Conservation (phyloP, 305 asterid genomes). For the Coffea humblotiana region DNA sequence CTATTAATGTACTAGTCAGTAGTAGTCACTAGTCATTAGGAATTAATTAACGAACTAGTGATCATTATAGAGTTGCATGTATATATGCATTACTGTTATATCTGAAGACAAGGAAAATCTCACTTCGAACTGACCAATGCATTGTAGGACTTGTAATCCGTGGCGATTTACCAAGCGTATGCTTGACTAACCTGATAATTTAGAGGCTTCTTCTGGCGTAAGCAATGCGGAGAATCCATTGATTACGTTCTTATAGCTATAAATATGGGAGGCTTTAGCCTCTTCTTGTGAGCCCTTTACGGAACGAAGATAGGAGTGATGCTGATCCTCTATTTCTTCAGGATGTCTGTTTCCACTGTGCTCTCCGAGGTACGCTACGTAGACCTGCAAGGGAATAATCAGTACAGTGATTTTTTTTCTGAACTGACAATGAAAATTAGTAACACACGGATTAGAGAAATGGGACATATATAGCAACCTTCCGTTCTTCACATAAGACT, state of each 20-base stretch:
- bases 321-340: constrained; percentile 31
- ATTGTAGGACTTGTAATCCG: no score
- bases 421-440: no score
- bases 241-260: constrained; percentile 39
- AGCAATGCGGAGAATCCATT: constrained; percentile 49
- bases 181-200: constrained; percentile 26
- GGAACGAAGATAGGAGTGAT: constrained; percentile 26
- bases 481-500: not conserved
- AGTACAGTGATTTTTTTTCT: no score
- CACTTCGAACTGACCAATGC: no score
- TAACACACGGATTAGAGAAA: no score
- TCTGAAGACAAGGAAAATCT: no score
- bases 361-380: constrained; percentile 41
- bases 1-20: no score
- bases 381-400: constrained; percentile 18
- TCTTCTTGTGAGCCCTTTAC: constrained; percentile 26
- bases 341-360: constrained; percentile 27
- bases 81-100: no score
- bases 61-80: no score
- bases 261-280: constrained; percentile 25
- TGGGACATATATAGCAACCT: not conserved
- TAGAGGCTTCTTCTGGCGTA: constrained; percentile 34
- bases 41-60: no score
- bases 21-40: no score
- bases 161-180: no score